Evolutionary conservation across 352 stramenopile genomes (phyloP), one percentile per base, ranked within the genome.

Genomic region (Nothophytophthora sp.): DNA sequence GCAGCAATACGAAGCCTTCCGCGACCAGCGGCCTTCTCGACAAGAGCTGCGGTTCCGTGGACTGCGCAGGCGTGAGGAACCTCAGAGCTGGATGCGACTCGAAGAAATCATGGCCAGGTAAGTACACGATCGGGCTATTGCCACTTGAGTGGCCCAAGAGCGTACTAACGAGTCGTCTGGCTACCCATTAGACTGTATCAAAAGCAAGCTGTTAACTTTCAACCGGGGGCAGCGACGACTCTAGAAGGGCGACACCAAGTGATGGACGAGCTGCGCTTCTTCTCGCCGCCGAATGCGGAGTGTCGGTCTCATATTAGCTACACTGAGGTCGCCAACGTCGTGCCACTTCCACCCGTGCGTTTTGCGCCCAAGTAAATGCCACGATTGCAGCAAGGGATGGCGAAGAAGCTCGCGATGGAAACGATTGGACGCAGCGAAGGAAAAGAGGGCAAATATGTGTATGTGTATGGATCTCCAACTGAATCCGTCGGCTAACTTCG

Each of bases 241-340:
- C 4, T 69, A 18, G 45, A 60, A 13, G 55, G 66, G 15, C 55
- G 20, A 7, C 34, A 34, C 24, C 54, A 44, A 12, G 28, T 64
- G 18, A 48, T 79, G 10, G 65, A 67, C 3, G 61, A 76, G 11
- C 32, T 79, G 34, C 33, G 64, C 27, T 66, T 79, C 35, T 68
- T 71, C 39, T 76, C 65, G 4, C 54, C 49, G 7, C 55, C 58
- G 34, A 40, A 50, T 34, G 32, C 41, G 19, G 29, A 5, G n/a
- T 23, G 63, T 23, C 28, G 66, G 27, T 79, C 69, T 24, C 42
- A 27, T 18, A 76, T 79, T 18, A 54, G 55, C 3, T 76, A 79
- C 41, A 25, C 41, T 7, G 37, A 64, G 10, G 35, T n/a, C 8
- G 20, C 22, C 5, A 76, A 79, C 36, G 50, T 55, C 1, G 69